Base-by-base conservation (phyloP, 225 moss, liverwort and hornwort genomes). In the Pseudoscleropodium purum region DNA sequence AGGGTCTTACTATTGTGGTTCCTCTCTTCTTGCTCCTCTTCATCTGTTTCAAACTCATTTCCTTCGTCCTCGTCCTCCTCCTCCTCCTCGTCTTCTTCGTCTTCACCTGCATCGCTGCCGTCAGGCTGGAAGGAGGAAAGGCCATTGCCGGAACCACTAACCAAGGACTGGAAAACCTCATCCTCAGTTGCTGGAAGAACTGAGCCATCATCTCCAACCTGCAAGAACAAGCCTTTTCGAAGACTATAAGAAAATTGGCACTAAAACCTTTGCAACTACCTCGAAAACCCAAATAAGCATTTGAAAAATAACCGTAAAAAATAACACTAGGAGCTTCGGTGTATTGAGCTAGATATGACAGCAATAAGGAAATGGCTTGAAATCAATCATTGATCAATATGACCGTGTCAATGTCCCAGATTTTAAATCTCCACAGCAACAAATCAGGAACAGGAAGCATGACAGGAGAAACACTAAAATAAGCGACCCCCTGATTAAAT, bases 131-230 rank as follows among this genome's bases (percentile, higher is more conserved):
- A 94, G 92, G 90, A 67, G 83, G 93, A 92, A 70, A 92, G 93
- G 86, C 91, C 92, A 91, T 92, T 90, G 89, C 94, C 89, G 24
- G 97, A 89, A 66, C 94, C 87, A 88, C 93, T 88, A 25, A 91
- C 86, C 92, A 94, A 87, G 68, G 94, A 90, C 88, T 95, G 95
- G 79, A 93, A 91, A 23, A 91, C 94, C 91, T 94, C 93, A 91
- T 96, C 95, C 87, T 96, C 97, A 51, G 95, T 92, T 49, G 94
- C 93, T 66, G 92, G 93, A 92, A 97, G 93, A 90, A 94, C 93
- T 75, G 93, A 93, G 70, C 94, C 95, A 89, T 95, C 95, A 85
- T 96, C 95, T 88, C 97, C 96, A 94, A 95, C 98, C 98, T 98
- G 92, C 91, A 93, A 84, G 86, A 87, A 81, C 89, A 93, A 88